Conservation (phyloP, 495 filamentous ascomycete genomes). For the Aspergillus diversus region DNA sequence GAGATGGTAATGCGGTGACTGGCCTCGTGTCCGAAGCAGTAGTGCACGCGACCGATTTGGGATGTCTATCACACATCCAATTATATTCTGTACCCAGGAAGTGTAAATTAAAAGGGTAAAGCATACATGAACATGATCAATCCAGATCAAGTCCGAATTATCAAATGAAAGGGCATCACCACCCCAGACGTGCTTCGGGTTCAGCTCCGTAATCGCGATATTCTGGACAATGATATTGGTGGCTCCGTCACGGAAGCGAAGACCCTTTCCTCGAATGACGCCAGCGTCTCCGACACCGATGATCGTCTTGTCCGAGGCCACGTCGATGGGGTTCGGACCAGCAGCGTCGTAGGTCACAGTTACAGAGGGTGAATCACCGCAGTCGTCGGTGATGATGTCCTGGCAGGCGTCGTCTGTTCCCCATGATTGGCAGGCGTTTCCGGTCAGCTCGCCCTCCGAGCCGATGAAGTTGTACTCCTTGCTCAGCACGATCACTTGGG, state of each 20-base stretch:
- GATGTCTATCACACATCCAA: too few species aligned
- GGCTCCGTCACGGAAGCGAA: constrained; percentile 44
- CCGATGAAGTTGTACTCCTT: constrained; percentile 42
- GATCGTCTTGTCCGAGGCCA: constrained; percentile 48
- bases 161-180: constrained; percentile 50
- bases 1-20: constrained; percentile 47
- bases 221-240: constrained; percentile 55
- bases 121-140: constrained; percentile 46
- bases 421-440: constrained; percentile 49
- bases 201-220: constrained; percentile 49
- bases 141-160: constrained; percentile 45
- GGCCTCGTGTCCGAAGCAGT: constrained; percentile 41
- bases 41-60: constrained; percentile 47
- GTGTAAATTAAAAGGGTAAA: too few species aligned
- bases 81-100: too few species aligned
- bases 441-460: constrained; percentile 30
- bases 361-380: constrained; percentile 38
- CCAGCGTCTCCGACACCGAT: constrained; percentile 42
- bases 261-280: constrained; percentile 49
- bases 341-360: constrained; percentile 49
- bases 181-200: constrained; percentile 52
- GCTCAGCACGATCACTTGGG: constrained; percentile 39
- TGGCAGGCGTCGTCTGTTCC: constrained; percentile 46
- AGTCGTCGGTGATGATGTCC: constrained; percentile 52
- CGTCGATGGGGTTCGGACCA: constrained; percentile 41